Base-by-base conservation (phyloP, 2,329 filamentous ascomycete species). In the Penicillium hordei region DNA sequence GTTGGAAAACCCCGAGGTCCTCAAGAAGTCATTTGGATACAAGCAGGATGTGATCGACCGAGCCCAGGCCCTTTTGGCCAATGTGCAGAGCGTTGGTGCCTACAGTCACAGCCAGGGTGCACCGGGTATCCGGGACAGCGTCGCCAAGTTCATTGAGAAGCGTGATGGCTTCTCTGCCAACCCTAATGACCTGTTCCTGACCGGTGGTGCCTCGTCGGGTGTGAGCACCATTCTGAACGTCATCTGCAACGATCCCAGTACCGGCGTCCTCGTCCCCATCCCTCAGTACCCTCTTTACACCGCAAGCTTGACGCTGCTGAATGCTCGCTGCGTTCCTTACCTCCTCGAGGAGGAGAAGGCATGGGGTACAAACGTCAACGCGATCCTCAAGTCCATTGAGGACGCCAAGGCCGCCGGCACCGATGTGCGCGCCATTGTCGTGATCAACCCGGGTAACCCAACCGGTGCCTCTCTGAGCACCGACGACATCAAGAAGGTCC, bases 231-330 rank as follows among this genome's bases (percentile, higher is more conserved):
- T 97, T 64, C 84, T 99, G 60, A 88, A 94, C 78, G 83, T 96
- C 73, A 91, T 99, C 74, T 95, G 91, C 79, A 85, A 90, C 52
- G 82, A 82, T 52, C 85, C 88, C 50, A 82, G 89, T 59, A 89
- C 89, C 5, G 94, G 94, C 60, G 85, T 99, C 55, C 86, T 99
- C 61, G 89, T 97, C 21, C 94, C 93, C 25, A 97, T 99, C 67
- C 94, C 94, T 7, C 94, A 99, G 78, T 99, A 99, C 76, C 94
- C 94, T 25, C 88, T 99, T 48, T 99, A 99, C 81, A 97, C 93
- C 9, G 94, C 94, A 27, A 94, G 93, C 0, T 85, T 99, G 61
- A 82, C 92, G 52, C 79, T 99, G 46, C 84, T 97, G 60, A 85
- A 97, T 75, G 91, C 93, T 52, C 86, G 84, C 57, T 90, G 89